Evolutionary conservation across 306 rosid species (phyloP), one percentile per base, ranked within the genome.

Genomic region (Geum urbanum): DNA sequence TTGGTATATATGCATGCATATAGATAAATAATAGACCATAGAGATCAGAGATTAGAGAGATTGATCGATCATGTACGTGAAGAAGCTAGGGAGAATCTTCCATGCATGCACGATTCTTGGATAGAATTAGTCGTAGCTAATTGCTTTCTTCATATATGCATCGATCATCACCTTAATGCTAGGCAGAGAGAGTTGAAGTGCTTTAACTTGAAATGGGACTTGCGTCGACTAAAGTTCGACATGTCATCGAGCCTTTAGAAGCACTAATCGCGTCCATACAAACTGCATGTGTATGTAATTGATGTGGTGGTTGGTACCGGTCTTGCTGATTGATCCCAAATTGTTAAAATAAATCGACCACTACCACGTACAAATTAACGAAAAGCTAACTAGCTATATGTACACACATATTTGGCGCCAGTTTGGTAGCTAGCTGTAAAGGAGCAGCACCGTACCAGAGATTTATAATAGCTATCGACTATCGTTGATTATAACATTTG

Each of bases 61-160:
- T 32, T 2, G 37, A 32, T 32, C 37, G 37, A 32, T 32, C 37
- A 32, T 49, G 71, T 41, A 35, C 55, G 60, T 50, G 12, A 51
- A 50, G 59, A n/a, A 35, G 5, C 37, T 32, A 2, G 37, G 50
- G 60, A 67, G 72, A 67, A 67, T 67, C 60, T 67, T 67, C 59
- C n/a, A 16, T 49, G 47, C 48, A 3, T 39, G 46, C 27, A 24
- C 27, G 27, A 24, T 9, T 51, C 48, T 56, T 56, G n/a, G 27
- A 48, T 32, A 8, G 40, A 22, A 22, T 7, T 22, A 11, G 61
- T 55, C 61, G 22, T 6, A 9, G 39, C 60, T 53, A 32, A 32
- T 32, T 53, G 13, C 14, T 8, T 53, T 53, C 0, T 6, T 2
- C 15, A 13, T 9, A 2, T 55, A 22, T 4, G 27, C 27, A 22